These are phyloP conservation scores for Fusarium sororula DNA, from an alignment of 2,329 filamentous ascomycete genomes.

Conservation along the genomic window DNA sequence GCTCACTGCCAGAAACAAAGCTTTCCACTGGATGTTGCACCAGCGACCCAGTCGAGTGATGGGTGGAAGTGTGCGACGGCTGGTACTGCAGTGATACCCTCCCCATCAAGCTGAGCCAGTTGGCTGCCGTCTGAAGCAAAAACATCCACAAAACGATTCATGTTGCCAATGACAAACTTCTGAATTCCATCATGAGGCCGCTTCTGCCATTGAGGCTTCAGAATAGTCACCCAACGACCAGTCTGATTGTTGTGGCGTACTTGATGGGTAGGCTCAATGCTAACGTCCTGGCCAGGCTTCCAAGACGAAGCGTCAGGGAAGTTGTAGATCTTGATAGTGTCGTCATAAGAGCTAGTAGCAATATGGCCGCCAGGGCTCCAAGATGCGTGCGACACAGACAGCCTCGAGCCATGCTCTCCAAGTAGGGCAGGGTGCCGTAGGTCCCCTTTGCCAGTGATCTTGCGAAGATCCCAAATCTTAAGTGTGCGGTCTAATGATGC, in stretches of 20 bases:
- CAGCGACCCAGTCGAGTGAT: conserved; percentile 88
- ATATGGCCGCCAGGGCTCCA: conserved; percentile 88
- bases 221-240: conserved; percentile 87
- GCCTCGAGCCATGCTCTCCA: conserved; percentile 81
- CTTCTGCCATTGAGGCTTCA: conserved; percentile 88
- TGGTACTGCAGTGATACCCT: conserved; percentile 93
- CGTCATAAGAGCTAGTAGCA: conserved; percentile 93
- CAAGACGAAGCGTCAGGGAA: conserved; percentile 71
- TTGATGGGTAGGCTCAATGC: conserved; percentile 74
- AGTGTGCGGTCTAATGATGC: conserved; percentile 89
- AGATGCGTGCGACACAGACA: conserved; percentile 92
- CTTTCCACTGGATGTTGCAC: conserved; percentile 91
- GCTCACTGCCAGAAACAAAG: conserved; percentile 85
- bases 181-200: conserved; percentile 81
- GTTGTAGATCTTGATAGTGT: conserved; percentile 92
- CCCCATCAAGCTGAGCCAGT: conserved; percentile 85
- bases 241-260: conserved; percentile 96
- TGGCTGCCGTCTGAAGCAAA: conserved; percentile 86
- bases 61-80: conserved; percentile 93
- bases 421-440: conserved; percentile 72
- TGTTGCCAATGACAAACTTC: conserved; percentile 93
- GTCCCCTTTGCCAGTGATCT: conserved; percentile 72
- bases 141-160: conserved; percentile 96
- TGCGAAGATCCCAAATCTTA: conserved; percentile 92
- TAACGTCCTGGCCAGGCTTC: conserved; percentile 66